phyloP scores from a whole-genome alignment of 1,139 yeast species.

The Yamadazyma friedrichii region DNA sequence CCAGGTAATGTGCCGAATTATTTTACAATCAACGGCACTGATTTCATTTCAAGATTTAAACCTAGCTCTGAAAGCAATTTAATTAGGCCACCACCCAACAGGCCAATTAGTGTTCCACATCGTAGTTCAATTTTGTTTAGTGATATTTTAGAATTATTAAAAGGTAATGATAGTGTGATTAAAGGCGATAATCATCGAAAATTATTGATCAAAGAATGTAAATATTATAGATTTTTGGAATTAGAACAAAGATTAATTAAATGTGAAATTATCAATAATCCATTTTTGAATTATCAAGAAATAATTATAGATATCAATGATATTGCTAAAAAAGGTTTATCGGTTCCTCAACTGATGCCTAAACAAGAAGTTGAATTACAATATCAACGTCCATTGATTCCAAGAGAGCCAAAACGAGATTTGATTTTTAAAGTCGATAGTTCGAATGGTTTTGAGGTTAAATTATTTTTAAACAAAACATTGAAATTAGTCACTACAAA shows the following conservation, averaged over 20 bases:
- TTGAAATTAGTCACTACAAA: slow-evolving; percentile 26
- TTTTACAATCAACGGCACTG: slow-evolving; percentile 60
- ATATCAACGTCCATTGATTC: slow-evolving; percentile 60
- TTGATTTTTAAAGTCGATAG: slow-evolving; percentile 57
- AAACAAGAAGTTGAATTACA: slow-evolving; percentile 23
- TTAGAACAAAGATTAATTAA: slow-evolving; percentile 70
- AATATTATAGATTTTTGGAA: slow-evolving; percentile 71
- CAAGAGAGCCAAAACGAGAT: slow-evolving; percentile 39
- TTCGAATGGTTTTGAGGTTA: slow-evolving; percentile 20
- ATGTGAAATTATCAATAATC: slow-evolving; percentile 50
- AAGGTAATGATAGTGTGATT: slow-evolving; percentile 52
- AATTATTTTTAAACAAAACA: slow-evolving; percentile 29
- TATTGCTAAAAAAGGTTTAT: slow-evolving; percentile 43
- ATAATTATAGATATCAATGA: slow-evolving; percentile 55
- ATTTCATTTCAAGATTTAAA: slow-evolving; percentile 44
- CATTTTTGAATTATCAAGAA: slow-evolving; percentile 50
- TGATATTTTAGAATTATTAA: slow-evolving; percentile 56
- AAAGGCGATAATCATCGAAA: slow-evolving; percentile 54
- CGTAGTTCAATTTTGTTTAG: slow-evolving; percentile 59
- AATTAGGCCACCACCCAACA: slow-evolving; percentile 71
- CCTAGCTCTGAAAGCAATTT: slow-evolving; percentile 27
- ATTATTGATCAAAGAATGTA: slow-evolving; percentile 64
- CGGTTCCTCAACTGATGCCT: slow-evolving; percentile 6
- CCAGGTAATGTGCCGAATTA: slow-evolving; percentile 78
- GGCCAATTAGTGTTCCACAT: slow-evolving; percentile 51